These are phyloP conservation scores for Baeospora myosura DNA, from an alignment of 1,284 basidiomycete genomes.

Conservation along the genomic window DNA sequence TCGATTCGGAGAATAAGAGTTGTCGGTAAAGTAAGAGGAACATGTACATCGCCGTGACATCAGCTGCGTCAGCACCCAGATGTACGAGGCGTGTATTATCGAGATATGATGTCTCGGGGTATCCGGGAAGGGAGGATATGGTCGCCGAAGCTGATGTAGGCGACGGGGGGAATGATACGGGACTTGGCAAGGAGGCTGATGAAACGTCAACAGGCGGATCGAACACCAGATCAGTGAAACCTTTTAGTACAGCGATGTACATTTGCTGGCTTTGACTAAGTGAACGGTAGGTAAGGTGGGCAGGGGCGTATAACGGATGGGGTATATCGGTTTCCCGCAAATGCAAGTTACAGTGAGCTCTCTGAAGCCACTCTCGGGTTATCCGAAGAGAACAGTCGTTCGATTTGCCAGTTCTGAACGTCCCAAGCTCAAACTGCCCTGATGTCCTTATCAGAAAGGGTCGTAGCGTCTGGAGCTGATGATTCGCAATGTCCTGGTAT, in stretches of 20 bases:
- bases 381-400: conserved; percentile 41
- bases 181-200: conserved; percentile 5
- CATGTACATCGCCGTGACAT: conserved; percentile 74
- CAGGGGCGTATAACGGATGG: not conserved
- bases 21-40: conserved; percentile 77
- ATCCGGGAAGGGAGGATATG: conserved; percentile 29
- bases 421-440: conserved; percentile 65
- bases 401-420: not conserved
- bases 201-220: conserved; percentile 39
- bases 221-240: conserved; percentile 68
- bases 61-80: conserved; percentile 68
- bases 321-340: no score
- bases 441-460: conserved; percentile 80
- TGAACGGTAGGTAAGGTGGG: not conserved
- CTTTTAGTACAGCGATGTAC: conserved; percentile 54
- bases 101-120: conserved; percentile 82
- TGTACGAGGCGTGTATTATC: conserved; percentile 70
- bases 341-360: not conserved
- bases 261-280: conserved; percentile 40
- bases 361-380: conserved; percentile 59
- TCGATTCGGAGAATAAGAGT: no score
- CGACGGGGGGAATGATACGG: conserved; percentile 17
- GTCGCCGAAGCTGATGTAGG: conserved; percentile 25
- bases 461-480: conserved; percentile 83
- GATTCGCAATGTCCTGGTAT: conserved; percentile 85